Evolutionary conservation across 306 rosid species (phyloP).

Genomic region (Rosa rugosa): DNA sequence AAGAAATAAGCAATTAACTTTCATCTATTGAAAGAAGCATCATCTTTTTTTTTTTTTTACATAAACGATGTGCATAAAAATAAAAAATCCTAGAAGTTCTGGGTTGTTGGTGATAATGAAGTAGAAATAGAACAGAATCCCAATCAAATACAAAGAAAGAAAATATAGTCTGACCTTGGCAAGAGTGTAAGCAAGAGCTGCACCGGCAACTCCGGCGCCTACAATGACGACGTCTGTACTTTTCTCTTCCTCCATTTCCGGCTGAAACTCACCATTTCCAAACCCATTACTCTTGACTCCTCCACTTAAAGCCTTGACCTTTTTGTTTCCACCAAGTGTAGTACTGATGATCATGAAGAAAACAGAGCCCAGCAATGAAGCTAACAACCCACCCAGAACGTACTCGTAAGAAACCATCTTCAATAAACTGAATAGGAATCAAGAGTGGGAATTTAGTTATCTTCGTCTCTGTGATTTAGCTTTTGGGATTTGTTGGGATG

Average conservation of each 20-base stretch:
- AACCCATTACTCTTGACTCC: not conserved
- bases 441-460: not conserved
- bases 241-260: slow-evolving; percentile 12
- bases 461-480: not conserved
- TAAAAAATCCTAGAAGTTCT: too few species aligned
- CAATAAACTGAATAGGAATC: too few species aligned
- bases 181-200: slow-evolving; percentile 88
- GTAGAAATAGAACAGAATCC: not conserved
- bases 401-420: slow-evolving; percentile 46
- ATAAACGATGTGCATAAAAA: too few species aligned
- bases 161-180: too few species aligned
- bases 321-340: slow-evolving; percentile 31
- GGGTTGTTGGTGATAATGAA: too few species aligned
- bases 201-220: slow-evolving; percentile 92
- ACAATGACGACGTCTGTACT: slow-evolving; percentile 57
- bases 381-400: slow-evolving; percentile 38
- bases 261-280: not conserved
- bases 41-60: too few species aligned
- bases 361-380: slow-evolving; percentile 40
- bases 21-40: too few species aligned
- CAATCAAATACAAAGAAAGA: not conserved
- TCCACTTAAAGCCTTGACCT: slow-evolving; percentile 6
- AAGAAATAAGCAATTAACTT: too few species aligned
- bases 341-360: slow-evolving; percentile 28
- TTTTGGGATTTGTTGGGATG: not conserved